Evolutionary conservation across 352 stramenopile genomes (phyloP).

Genomic region (Globisporangium rhizosaccharum): DNA sequence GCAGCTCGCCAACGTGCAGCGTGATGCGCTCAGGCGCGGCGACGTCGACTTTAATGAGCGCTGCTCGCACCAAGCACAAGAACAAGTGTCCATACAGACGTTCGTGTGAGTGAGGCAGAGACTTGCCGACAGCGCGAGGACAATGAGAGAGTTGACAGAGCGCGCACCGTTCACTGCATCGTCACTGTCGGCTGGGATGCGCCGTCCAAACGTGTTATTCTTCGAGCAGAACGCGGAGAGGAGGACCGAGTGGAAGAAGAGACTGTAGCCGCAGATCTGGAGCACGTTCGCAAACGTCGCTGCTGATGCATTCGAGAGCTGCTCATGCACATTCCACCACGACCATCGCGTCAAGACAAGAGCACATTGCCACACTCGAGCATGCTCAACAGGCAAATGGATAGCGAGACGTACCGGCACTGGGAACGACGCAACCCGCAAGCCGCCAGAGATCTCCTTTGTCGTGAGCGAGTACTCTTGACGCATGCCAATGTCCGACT

Average conservation of each 20-base stretch:
- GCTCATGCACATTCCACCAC: slow-evolving; percentile 5
- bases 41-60: slow-evolving; percentile 78
- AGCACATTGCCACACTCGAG: not conserved
- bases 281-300: slow-evolving; percentile 60
- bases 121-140: not conserved
- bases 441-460: slow-evolving; percentile 80
- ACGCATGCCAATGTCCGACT: slow-evolving; percentile 48
- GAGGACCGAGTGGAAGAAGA: slow-evolving; percentile 84
- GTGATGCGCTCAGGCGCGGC: slow-evolving; percentile 71
- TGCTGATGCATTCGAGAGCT: slow-evolving; percentile 59
- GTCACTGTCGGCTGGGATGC: slow-evolving; percentile 55
- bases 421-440: slow-evolving; percentile 75
- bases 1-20: slow-evolving; percentile 62
- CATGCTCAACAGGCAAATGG: not conserved
- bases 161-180: slow-evolving; percentile 51
- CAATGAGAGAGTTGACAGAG: not conserved
- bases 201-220: slow-evolving; percentile 66
- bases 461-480: slow-evolving; percentile 80
- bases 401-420: slow-evolving; percentile 43
- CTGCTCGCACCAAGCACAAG: slow-evolving; percentile 13
- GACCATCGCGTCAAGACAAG: not conserved
- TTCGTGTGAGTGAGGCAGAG: too few species aligned
- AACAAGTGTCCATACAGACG: not conserved
- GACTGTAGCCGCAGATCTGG: slow-evolving; percentile 75
- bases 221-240: slow-evolving; percentile 68